Base-by-base conservation (phyloP, 768 basidiomycete genomes). In the Coprinopsis sp. region DNA sequence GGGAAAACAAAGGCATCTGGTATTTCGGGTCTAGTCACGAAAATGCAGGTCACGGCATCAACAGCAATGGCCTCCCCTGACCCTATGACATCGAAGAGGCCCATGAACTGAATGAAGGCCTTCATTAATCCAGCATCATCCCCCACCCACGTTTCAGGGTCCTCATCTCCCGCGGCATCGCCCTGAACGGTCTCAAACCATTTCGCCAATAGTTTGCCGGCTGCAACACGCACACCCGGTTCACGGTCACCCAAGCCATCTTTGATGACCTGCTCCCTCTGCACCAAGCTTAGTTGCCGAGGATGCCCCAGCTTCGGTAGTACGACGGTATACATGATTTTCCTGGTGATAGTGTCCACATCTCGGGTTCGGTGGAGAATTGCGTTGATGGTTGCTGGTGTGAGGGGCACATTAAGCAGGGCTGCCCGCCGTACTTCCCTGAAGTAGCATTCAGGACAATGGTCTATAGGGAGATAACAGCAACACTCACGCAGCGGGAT, bases 381-480 rank as follows among this genome's bases (percentile, higher is more conserved):
- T 3, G 72, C 60, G 4, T 80, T 71, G 3, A 97, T 65, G 0
- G 88, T 90, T 0, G 66, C 58, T 1, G 73, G 72, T 0, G 76
- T 71, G 14, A 85, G 66, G 1, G 90, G 84, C 1, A 92, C 70
- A 53, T 88, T 84, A 47, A 92, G 69, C 0, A 98, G 73, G 1
- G 87, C 86, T 0, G 91, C 87, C 21, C 92, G 82, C 11, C 95
- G 89, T n/a, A 97, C 94, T 55, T 98, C 95, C 1, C 91, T 78
- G 48, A 21, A 33, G 27, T 37, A 25, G 24, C 18, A 10, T 16
- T n/a, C 27, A 22, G 33, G 22, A 22, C 19, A 27, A 18, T 11
- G 31, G 31, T 22, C 13, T 12, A 29, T 12, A 33, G 13, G 18
- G 16, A 8, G 31, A 6, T 22, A 12, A 33, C 3, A 18, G 5